Base-by-base conservation (phyloP, 768 basidiomycete species). In the Amanita molliuscula region DNA sequence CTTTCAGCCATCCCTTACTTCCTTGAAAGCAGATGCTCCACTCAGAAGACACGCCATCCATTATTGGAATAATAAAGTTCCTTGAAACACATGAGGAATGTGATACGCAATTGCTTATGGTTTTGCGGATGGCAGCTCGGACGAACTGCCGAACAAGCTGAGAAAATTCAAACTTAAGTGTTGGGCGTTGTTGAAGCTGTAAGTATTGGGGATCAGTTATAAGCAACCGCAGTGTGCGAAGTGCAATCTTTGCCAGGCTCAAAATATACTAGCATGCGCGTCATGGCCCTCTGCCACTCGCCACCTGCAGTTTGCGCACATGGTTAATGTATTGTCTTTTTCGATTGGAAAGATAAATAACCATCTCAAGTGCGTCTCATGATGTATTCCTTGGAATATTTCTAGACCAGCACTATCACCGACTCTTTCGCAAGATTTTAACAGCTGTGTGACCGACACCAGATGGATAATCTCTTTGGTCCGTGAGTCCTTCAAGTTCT, bases 321-420 rank as follows among this genome's bases (percentile, higher is more conserved):
- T 7, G 25, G 26, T 6, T 3, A 28, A 23, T 13, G 15, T 25
- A 25, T 42, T 16, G 20, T 42, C 6, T 20, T 31, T 20, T 29
- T 20, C 2, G 43, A 44, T 13, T 23, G 43, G 26, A 9, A 20
- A 15, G 13, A 21, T 23, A 20, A 42, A 26, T 23, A 10, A 21
- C 9, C 26, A 16, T 45, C 33, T 13, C 6, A 7, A 44, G 28
- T 26, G 11, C 16, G 33, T 45, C 23, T 34, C 10, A 20, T 31
- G 44, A 34, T 37, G 18, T 29, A 23, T 23, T 16, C 35, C 11
- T 37, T 37, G 36, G 36, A 37, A 18, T 11, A 34, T 18, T 48
- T 48, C 47, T 48, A 48, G 38, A 10, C 47, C 38, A 41, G n/a
- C 35, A 20, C 35, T 26, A 41, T 48, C 26, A 26, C 34, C 34